Evolutionary conservation across 164 flowering plant species (phyloP).

Genomic region (Nymphaea colorata): DNA sequence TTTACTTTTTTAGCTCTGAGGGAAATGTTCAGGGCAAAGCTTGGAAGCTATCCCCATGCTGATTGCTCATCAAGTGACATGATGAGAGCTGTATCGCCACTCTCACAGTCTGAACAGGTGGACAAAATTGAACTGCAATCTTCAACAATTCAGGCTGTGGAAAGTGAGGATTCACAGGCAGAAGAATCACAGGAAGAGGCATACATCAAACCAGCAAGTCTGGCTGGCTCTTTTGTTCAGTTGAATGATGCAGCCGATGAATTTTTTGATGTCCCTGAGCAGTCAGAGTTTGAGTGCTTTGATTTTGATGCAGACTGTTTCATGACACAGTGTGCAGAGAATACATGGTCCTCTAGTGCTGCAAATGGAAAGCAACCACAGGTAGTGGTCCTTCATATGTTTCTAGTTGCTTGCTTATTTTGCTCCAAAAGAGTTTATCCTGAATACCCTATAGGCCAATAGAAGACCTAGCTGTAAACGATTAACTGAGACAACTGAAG

Average conservation of each 20-base stretch:
- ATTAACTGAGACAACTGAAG: too few species aligned
- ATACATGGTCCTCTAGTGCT: constrained; percentile 26
- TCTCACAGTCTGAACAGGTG: constrained; percentile 21
- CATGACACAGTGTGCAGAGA: constrained; percentile 13
- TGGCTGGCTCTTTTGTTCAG: constrained; percentile 21
- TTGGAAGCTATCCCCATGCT: constrained; percentile 23
- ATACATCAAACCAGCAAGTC: constrained; percentile 20
- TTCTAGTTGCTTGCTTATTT: neutral
- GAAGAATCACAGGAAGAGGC: constrained; percentile 19
- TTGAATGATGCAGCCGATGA: constrained; percentile 49
- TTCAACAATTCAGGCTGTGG: constrained; percentile 1
- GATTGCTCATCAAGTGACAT: constrained; percentile 35
- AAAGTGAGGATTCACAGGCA: constrained; percentile 10
- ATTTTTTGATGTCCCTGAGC: constrained; percentile 61
- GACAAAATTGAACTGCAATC: constrained; percentile 16
- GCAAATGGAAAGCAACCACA: constrained; percentile 21
- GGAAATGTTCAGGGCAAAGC: constrained; percentile 58
- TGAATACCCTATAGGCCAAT: too few species aligned
- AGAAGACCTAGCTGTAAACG: too few species aligned
- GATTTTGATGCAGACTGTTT: neutral
- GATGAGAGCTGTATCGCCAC: constrained; percentile 16
- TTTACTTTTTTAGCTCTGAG: constrained; percentile 48
- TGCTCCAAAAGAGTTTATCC: neutral
- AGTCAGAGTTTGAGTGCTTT: constrained; percentile 27
- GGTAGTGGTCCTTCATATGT: constrained; percentile 15